Conservation (phyloP, 352 stramenopile species). For the Phytophthora pistaciae region DNA sequence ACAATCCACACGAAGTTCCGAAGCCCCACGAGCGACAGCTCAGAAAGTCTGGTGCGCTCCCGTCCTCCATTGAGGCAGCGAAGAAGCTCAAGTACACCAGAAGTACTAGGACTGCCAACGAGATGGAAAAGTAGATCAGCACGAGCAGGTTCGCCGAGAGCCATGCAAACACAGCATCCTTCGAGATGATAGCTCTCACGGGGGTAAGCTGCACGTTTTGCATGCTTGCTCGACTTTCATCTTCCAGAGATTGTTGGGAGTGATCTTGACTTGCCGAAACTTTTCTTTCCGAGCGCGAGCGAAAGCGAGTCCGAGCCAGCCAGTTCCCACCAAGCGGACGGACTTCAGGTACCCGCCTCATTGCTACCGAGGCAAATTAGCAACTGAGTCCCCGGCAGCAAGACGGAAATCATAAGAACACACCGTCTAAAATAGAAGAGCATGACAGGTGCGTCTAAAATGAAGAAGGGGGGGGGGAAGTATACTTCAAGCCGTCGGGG, state of each 20-base stretch:
- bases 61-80: slow-evolving; percentile 64
- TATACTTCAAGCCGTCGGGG: slow-evolving; percentile 21
- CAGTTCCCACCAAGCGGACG: slow-evolving; percentile 17
- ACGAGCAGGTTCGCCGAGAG: slow-evolving; percentile 43
- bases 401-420: slow-evolving; percentile 1
- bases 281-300: slow-evolving; percentile 17
- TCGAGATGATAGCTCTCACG: slow-evolving; percentile 1
- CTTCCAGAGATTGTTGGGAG: slow-evolving; percentile 11
- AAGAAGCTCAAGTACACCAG: slow-evolving; percentile 86
- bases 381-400: slow-evolving; percentile 3
- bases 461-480: neutral
- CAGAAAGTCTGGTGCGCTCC: slow-evolving; percentile 60
- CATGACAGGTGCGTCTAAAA: slow-evolving; percentile 9
- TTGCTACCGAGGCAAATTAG: neutral
- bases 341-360: slow-evolving; percentile 16
- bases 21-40: slow-evolving; percentile 77
- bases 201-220: slow-evolving; percentile 2
- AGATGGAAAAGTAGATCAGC: slow-evolving; percentile 56
- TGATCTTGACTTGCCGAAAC: slow-evolving; percentile 10
- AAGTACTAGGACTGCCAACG: slow-evolving; percentile 55
- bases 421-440: slow-evolving; percentile 25
- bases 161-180: slow-evolving; percentile 20
- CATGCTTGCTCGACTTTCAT: slow-evolving; percentile 8
- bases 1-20: slow-evolving; percentile 67
- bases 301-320: slow-evolving; percentile 9